Evolutionary conservation across 345 rosid species (phyloP), one percentile per base, ranked within the genome.

Genomic region (Eucalyptus cloeziana): DNA sequence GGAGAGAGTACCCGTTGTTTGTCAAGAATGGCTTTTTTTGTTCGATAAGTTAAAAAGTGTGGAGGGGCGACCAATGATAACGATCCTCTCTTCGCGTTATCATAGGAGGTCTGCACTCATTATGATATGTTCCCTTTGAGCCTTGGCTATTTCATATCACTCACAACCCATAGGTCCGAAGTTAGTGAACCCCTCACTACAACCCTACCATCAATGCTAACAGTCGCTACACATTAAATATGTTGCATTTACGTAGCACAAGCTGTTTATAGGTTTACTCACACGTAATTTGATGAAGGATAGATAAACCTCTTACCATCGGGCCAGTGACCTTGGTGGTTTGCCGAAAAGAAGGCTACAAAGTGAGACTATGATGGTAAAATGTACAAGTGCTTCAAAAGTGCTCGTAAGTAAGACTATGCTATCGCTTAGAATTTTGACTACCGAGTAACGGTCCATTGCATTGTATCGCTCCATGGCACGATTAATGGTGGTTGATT

Each of bases 11-110:
- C 62, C 62, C 62, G 6, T 15, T 50, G 19, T 50, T 50, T 15
- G 19, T 50, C 52, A 50, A 50, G 52, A 50, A 50, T 54, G 1
- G 3, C n/a, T 2, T 58, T 25, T 58, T 58, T 10, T 10, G 64
- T 58, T 24, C 27, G 30, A 58, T 24, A 58, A 9, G 30, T 58
- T 2, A 58, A 58, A 25, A 10, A 25, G 64, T 58, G 64, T 5
- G 27, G n/a, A 58, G 30, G 64, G 13, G 64, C 1, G 3, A 58
- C n/a, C 64, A 24, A 24, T 0, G 7, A 25, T 2, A 4, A 0
- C 1, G 6, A 58, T 58, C n/a, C 1, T 58, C 30, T 24, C n/a
- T 58, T 24, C 64, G 13, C 1, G 7, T 58, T 10, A 25, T 5
- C 12, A 58, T 25, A 25, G 6, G 30, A 10, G n/a, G 6, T 25